phyloP scores from a whole-genome alignment of 495 filamentous ascomycete species.

The Penicillium cinerascens region DNA sequence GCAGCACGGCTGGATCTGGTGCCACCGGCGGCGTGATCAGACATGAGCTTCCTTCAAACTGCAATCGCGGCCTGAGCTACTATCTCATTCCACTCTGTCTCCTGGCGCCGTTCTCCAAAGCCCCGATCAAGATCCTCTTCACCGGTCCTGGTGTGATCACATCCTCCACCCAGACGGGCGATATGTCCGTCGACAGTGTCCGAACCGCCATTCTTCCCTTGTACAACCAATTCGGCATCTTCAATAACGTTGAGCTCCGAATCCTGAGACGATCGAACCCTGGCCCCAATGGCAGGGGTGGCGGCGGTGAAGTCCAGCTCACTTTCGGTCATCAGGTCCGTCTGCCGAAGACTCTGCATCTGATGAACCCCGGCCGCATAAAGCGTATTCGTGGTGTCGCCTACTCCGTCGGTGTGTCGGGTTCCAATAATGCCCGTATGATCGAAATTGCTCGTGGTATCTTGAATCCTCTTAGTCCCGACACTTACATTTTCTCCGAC shows the following conservation, averaged over 20 bases:
- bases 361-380: constrained; percentile 79
- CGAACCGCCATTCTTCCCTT: constrained; percentile 89
- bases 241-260: constrained; percentile 80
- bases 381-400: constrained; percentile 89
- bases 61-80: constrained; percentile 81
- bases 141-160: constrained; percentile 93
- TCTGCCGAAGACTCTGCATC: constrained; percentile 88
- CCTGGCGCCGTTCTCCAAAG: constrained; percentile 89
- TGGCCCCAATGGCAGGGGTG: constrained; percentile 67
- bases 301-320: constrained; percentile 88
- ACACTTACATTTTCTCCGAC: constrained; percentile 83
- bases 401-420: constrained; percentile 84
- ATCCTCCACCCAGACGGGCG: constrained; percentile 70
- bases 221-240: constrained; percentile 86
- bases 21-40: constrained; percentile 67
- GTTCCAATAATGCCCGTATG: constrained; percentile 90
- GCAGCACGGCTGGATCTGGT: constrained; percentile 63
- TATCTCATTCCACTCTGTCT: constrained; percentile 87
- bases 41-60: constrained; percentile 72
- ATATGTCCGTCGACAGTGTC: constrained; percentile 87
- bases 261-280: constrained; percentile 75
- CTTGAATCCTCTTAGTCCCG: constrained; percentile 77
- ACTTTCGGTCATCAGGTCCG: constrained; percentile 88
- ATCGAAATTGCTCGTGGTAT: constrained; percentile 86
- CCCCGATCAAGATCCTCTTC: constrained; percentile 81